These are phyloP conservation scores for Rhizoclosmatium globosum DNA, from an alignment of 192 early-diverging fungal species.

Conservation along the genomic window DNA sequence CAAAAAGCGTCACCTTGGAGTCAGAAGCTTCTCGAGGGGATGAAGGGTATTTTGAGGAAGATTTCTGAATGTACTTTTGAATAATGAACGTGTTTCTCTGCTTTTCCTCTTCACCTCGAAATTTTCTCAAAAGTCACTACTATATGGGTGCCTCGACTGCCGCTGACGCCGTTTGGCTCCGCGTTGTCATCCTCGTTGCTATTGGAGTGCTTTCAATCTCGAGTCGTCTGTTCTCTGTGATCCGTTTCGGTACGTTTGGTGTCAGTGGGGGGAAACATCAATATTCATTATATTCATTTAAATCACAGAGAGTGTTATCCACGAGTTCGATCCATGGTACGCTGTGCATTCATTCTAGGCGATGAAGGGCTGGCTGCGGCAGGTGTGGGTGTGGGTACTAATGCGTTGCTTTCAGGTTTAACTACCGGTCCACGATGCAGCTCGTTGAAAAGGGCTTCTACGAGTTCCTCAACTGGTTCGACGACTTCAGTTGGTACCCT, in stretches of 20 bases:
- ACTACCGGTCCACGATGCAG: slow-evolving; percentile 94
- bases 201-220: slow-evolving; percentile 89
- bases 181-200: slow-evolving; percentile 86
- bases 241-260: slow-evolving; percentile 75
- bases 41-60: slow-evolving; percentile 42
- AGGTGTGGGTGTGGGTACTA: too few relatives aligned
- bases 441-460: slow-evolving; percentile 94
- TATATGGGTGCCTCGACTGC: neutral
- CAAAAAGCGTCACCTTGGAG: slow-evolving; percentile 16
- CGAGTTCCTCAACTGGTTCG: slow-evolving; percentile 99
- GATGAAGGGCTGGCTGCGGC: neutral
- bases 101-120: too few relatives aligned
- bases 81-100: neutral
- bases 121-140: too few relatives aligned
- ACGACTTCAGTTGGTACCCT: slow-evolving; percentile 98
- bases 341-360: neutral
- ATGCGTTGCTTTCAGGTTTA: slow-evolving; percentile 72
- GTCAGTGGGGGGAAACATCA: neutral
- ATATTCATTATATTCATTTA: slow-evolving; percentile 7
- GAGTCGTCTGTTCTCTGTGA: slow-evolving; percentile 94
- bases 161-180: slow-evolving; percentile 61
- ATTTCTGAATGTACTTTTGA: neutral
- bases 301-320: slow-evolving; percentile 90
- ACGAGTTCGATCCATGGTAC: slow-evolving; percentile 98
- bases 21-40: slow-evolving; percentile 15